Base-by-base conservation (phyloP, 495 filamentous ascomycete genomes). In the Xeromyces bisporus region DNA sequence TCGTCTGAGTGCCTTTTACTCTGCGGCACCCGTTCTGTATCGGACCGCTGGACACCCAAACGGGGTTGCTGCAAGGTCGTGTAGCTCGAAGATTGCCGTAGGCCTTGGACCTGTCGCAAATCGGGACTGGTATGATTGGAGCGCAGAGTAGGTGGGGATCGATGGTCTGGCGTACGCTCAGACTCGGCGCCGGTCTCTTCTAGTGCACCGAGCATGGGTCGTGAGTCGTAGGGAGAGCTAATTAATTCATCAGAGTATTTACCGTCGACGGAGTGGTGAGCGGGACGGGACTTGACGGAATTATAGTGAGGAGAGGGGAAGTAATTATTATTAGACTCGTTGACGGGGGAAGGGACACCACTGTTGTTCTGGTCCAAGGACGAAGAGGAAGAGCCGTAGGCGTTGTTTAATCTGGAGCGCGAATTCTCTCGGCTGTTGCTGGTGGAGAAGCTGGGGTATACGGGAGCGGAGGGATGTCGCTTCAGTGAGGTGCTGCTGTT, bases 1-100 rank as follows among this genome's bases (percentile, higher is more conserved):
- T 96, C 91, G 48, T 92, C 89, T 34, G 83, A 91, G 48, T 79
- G 80, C 37, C 86, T 64, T 53, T 94, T 86, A 21, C 75, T 64
- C 37, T 66, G 67, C 25, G 69, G 48, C 29, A 56, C 43, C 38
- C 48, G 47, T 23, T 60, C 56, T 28, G 50, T 48, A 29, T 56
- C 51, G 3, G 39, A n/a, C 23, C 48, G 48, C 15, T 52, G 45
- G 2, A 64, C 56, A 60, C 84, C 69, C 54, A 70, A 65, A 25
- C 64, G 50, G 44, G 20, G 20, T 9, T 73, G 71, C 29, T 65
- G 62, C 18, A 64, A 35, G 31, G 69, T 64, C 15, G 79, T 74
- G 55, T 85, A 86, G 55, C 80, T 91, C 31, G 70, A 69, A 3
- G 85, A 87, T 44, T 85, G 80, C 46, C 80, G 71, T 33, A 93